These are phyloP conservation scores for Chlorella vulgaris DNA, from an alignment of 139 green algal species.

Conservation along the genomic window DNA sequence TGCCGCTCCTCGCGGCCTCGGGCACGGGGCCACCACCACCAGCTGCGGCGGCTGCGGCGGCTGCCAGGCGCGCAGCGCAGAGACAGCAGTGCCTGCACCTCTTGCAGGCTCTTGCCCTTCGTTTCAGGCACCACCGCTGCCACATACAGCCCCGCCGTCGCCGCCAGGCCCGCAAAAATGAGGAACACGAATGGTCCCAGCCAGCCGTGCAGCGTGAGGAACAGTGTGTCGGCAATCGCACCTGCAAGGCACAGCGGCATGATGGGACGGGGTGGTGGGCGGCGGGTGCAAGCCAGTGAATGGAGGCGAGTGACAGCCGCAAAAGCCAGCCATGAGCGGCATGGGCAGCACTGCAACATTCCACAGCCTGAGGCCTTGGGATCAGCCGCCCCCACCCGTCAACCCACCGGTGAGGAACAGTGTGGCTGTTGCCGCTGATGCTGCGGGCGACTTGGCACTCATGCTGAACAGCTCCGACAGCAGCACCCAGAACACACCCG, in stretches of 20 bases:
- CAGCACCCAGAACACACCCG: slow-evolving; percentile 84
- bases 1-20: background rate
- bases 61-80: background rate
- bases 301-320: background rate
- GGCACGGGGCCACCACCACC: background rate
- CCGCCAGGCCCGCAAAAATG: slow-evolving; percentile 58
- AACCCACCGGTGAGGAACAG: slow-evolving; percentile 69
- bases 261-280: background rate
- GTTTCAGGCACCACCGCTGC: slow-evolving; percentile 73
- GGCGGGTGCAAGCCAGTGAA: background rate
- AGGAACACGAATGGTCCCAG: slow-evolving; percentile 58
- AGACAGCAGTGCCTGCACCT: slow-evolving; percentile 63
- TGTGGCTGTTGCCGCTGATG: slow-evolving; percentile 60
- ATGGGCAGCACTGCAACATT: too few species aligned
- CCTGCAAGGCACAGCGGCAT: slow-evolving; percentile 33
- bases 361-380: too few species aligned
- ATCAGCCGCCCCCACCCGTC: too few species aligned
- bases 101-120: slow-evolving; percentile 62
- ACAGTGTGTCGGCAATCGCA: slow-evolving; percentile 70
- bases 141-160: slow-evolving; percentile 53
- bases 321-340: background rate
- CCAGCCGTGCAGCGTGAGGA: slow-evolving; percentile 60
- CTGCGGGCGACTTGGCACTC: slow-evolving; percentile 64
- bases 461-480: slow-evolving; percentile 80
- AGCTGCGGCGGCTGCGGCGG: background rate